Conservation (phyloP, 1,139 yeast species). For the Magnusiomyces suaveolens region DNA sequence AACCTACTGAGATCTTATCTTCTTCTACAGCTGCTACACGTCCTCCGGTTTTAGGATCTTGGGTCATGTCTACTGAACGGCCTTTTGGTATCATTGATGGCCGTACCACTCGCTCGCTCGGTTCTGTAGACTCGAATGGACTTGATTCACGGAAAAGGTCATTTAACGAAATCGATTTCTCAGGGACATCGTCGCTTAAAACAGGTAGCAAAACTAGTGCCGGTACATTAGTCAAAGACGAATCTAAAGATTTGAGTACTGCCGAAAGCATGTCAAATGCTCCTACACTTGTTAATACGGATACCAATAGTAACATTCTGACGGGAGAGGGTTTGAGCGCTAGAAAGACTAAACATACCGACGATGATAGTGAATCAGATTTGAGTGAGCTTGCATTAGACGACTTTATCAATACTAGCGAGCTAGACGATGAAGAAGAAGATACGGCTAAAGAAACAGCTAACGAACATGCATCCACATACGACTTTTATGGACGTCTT, state of each 20-base stretch:
- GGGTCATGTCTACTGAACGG: slow-evolving; percentile 69
- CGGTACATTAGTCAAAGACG: neutral
- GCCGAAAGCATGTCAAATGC: neutral
- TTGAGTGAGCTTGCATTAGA: slow-evolving; percentile 69
- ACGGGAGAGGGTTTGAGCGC: neutral
- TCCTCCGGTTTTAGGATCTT: slow-evolving; percentile 88
- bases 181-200: neutral
- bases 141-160: slow-evolving; percentile 11
- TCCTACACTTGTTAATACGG: neutral
- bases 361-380: slow-evolving; percentile 32
- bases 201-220: neutral
- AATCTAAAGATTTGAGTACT: neutral
- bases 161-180: neutral
- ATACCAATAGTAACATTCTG: slow-evolving; percentile 10
- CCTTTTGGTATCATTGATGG: slow-evolving; percentile 96
- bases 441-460: slow-evolving; percentile 31
- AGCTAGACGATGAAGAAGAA: slow-evolving; percentile 69
- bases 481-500: slow-evolving; percentile 18
- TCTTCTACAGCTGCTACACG: slow-evolving; percentile 75
- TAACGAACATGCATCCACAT: neutral
- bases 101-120: slow-evolving; percentile 70
- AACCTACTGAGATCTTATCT: slow-evolving; percentile 81
- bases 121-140: slow-evolving; percentile 30
- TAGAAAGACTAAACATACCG: slow-evolving; percentile 1
- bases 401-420: slow-evolving; percentile 79